Evolutionary conservation across 306 rosid genomes (phyloP).

Genomic region (Quillaja saponaria): DNA sequence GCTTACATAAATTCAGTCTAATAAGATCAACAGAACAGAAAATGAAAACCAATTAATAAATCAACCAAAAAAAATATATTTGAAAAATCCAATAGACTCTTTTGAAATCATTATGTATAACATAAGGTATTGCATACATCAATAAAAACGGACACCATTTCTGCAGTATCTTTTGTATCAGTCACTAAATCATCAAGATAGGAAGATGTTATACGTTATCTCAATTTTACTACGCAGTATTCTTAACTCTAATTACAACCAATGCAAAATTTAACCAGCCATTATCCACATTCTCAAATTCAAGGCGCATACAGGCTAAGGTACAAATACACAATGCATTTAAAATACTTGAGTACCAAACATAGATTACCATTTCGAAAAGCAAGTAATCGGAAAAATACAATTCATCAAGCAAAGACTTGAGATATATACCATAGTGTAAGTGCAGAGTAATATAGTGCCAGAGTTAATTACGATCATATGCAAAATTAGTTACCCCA

Average conservation of each 20-base stretch:
- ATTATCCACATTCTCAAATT: not conserved
- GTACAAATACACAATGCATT: too few species aligned
- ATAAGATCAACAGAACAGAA: not conserved
- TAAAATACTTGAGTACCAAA: too few species aligned
- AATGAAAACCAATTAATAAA: not conserved
- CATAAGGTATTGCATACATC: not conserved
- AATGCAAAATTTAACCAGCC: constrained; percentile 4
- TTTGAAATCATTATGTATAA: not conserved
- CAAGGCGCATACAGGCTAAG: not conserved
- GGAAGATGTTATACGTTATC: not conserved
- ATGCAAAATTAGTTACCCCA: constrained; percentile 44
- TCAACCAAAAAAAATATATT: too few species aligned
- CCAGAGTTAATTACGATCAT: not conserved
- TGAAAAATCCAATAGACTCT: not conserved
- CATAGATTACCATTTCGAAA: not conserved
- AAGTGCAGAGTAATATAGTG: too few species aligned
- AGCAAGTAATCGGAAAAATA: not conserved
- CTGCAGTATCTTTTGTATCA: not conserved
- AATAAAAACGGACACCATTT: not conserved
- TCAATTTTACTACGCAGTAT: not conserved
- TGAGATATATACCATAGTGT: not conserved
- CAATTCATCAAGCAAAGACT: not conserved
- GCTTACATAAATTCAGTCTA: constrained; percentile 60
- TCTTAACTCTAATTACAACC: not conserved
- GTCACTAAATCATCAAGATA: not conserved